Evolutionary conservation across 306 rosid species (phyloP).

Genomic region (Begonia masoniana): DNA sequence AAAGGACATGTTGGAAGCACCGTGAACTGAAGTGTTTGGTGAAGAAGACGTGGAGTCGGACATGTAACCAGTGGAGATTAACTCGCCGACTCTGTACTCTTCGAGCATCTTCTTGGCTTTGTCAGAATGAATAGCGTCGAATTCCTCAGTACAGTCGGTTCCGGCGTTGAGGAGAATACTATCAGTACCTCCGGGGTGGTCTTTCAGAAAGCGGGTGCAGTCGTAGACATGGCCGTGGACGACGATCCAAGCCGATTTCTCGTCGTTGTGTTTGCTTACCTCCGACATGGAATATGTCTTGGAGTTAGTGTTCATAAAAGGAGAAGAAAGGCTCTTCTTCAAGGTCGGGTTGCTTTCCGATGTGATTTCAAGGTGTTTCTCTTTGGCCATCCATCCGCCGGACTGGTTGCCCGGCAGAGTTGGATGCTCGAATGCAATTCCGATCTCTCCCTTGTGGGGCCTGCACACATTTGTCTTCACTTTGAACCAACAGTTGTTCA

Average conservation of each 20-base stretch:
- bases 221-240: slow-evolving; percentile 56
- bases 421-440: slow-evolving; percentile 67
- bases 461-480: slow-evolving; percentile 54
- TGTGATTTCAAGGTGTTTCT: slow-evolving; percentile 23
- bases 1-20: slow-evolving; percentile 8
- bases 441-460: slow-evolving; percentile 50
- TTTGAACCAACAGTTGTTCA: slow-evolving; percentile 86
- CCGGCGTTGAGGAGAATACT: slow-evolving; percentile 93
- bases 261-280: slow-evolving; percentile 35
- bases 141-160: slow-evolving; percentile 78
- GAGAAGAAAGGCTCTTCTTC: slow-evolving; percentile 46
- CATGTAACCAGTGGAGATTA: slow-evolving; percentile 24
- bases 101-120: slow-evolving; percentile 66
- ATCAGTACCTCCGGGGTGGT: slow-evolving; percentile 75
- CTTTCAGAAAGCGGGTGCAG: slow-evolving; percentile 58
- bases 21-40: slow-evolving; percentile 41
- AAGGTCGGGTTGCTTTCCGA: slow-evolving; percentile 17
- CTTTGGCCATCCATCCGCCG: slow-evolving; percentile 84
- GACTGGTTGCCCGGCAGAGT: slow-evolving; percentile 64
- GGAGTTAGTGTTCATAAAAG: slow-evolving; percentile 39
- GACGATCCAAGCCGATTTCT: slow-evolving; percentile 62
- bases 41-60: slow-evolving; percentile 32
- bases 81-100: slow-evolving; percentile 50
- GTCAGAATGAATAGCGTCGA: slow-evolving; percentile 83
- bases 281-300: slow-evolving; percentile 37